Base-by-base conservation (phyloP, 2,329 filamentous ascomycete species). In the Epichloe typhina region DNA sequence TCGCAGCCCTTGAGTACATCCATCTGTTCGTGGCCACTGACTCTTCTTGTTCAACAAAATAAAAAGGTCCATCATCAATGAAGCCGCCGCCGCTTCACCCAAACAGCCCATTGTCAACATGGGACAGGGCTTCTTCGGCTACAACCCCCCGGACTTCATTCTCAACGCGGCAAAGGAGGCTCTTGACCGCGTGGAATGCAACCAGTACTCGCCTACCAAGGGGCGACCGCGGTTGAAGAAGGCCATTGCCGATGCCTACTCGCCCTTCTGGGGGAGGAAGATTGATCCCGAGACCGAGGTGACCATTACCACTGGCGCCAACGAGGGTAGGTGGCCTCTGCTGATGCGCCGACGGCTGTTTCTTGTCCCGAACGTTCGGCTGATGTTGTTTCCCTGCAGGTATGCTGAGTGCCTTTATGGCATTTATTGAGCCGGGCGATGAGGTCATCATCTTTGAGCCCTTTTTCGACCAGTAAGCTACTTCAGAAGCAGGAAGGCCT, bases 371-470 rank as follows among this genome's bases (percentile, higher is more conserved):
- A 26, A 26, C 23, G n/a, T 39, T n/a, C 15, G 11, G 43, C 21
- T 47, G 31, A 49, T 11, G 31, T 21, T 23, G 17, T 21, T 46
- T 11, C 35, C 3, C 15, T 38, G 7, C 37, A 61, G 59, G 88
- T 61, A 97, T 97, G 88, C 75, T 98, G 57, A 91, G 87, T 64
- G 93, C 90, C 0, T 97, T 98, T 64, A 97, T 98, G 93, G 93
- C 80, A 3, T 98, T 98, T 60, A 82, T 98, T 52, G 93, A 98
- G 68, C 78, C 80, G 1, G 93, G 88, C 12, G 93, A 98, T 63
- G 93, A 98, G 68, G 93, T 96, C 57, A 96, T 98, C 58, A 79
- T 98, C 51, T 96, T 98, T 65, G 93, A 98, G 72, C 93, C 93
- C 11, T 98, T 96, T 71, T 98, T 97, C 65, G 93, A 98, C 69